Conservation (phyloP, 225 moss, liverwort and hornwort species). For the Polytrichum formosum region DNA sequence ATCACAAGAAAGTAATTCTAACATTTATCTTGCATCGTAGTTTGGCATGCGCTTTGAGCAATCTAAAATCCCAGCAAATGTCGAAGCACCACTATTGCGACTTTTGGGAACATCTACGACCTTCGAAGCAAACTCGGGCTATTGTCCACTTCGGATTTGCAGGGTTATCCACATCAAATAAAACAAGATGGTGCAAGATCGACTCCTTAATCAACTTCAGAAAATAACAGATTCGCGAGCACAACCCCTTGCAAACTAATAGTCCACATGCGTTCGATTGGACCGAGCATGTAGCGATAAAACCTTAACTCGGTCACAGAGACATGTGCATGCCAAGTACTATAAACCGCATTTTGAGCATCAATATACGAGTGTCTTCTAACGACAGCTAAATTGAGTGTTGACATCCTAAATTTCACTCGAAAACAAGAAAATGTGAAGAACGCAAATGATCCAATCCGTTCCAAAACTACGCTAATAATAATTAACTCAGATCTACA, state of each 20-base stretch:
- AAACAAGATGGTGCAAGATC: conserved; percentile 28
- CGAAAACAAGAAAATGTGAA: conserved; percentile 3
- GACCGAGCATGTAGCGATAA: conserved; percentile 24
- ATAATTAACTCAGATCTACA: no score
- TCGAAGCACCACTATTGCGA: not conserved
- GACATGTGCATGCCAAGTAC: conserved; percentile 1
- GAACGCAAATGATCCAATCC: no score
- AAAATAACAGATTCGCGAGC: conserved; percentile 34
- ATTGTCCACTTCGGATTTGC: conserved; percentile 10
- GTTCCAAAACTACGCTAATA: no score
- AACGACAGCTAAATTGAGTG: conserved; percentile 30
- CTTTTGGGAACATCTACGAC: no score
- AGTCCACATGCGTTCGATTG: not conserved
- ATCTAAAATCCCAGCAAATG: no score
- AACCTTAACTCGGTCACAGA: conserved; percentile 24
- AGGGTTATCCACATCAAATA: fast-evolving
- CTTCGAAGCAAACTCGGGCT: not conserved
- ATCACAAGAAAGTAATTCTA: no score
- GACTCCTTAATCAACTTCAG: conserved; percentile 33
- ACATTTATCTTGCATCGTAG: no score
- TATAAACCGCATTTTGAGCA: conserved; percentile 5
- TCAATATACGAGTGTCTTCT: conserved; percentile 53
- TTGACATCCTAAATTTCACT: conserved; percentile 54
- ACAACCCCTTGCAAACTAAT: conserved; percentile 10
- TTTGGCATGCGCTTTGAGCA: no score